These are phyloP conservation scores for Posidonia oceanica DNA, from an alignment of 116 monocot genomes.

Conservation along the genomic window DNA sequence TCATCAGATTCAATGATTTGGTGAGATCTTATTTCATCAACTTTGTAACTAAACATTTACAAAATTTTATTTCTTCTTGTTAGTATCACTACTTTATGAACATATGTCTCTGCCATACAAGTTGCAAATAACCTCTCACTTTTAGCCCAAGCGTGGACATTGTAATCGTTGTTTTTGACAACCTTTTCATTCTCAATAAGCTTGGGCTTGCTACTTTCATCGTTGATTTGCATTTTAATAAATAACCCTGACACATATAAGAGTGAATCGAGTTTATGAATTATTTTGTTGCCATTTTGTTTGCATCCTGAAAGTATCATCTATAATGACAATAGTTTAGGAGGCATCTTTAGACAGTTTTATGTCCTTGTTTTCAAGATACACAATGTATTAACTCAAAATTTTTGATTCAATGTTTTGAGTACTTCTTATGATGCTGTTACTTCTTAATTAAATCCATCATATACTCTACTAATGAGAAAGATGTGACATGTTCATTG, in stretches of 20 bases:
- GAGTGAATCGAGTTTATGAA: background rate
- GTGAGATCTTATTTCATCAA: slow-evolving; percentile 26
- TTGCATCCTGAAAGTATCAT: background rate
- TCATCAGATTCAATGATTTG: slow-evolving; percentile 99
- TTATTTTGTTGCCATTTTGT: slow-evolving; percentile 1
- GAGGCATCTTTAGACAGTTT: background rate
- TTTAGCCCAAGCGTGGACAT: background rate
- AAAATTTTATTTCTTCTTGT: background rate
- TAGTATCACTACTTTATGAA: background rate
- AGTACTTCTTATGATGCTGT: too few species aligned
- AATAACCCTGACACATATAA: too few species aligned
- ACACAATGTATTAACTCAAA: too few species aligned
- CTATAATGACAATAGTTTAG: background rate
- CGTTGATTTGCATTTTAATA: background rate
- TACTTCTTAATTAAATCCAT: background rate
- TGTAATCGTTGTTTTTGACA: too few species aligned
- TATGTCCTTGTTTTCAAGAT: too few species aligned
- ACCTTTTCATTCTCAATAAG: too few species aligned
- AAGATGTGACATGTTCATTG: slow-evolving; percentile 8
- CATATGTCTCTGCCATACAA: background rate
- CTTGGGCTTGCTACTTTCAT: background rate
- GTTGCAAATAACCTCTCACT: background rate
- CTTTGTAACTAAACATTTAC: background rate
- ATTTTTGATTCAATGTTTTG: too few species aligned
- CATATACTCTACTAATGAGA: background rate